A percentile compares a stretch with the other conserved stretches of the same genome.
phyloP scores from a whole-genome alignment of 2,329 filamentous ascomycete genomes.

The Colletotrichum acutatum region DNA sequence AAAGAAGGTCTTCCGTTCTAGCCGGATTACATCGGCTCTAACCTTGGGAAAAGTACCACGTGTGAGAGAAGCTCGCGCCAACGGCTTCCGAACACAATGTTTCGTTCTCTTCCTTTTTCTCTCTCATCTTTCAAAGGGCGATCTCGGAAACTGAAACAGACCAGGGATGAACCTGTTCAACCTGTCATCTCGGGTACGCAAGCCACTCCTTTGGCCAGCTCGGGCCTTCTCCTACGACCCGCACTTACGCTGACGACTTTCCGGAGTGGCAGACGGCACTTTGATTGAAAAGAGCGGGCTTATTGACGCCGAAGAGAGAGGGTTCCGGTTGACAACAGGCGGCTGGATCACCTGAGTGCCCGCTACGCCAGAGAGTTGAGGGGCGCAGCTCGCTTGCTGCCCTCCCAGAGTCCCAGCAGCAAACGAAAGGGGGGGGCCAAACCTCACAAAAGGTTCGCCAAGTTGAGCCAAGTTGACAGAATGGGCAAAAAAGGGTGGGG shows the following conservation, averaged over 20 bases:
- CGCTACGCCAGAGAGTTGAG: neutral
- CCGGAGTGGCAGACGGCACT: neutral
- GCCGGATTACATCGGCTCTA: no score
- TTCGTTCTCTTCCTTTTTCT: neutral
- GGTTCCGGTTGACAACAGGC: no score
- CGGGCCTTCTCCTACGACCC: neutral
- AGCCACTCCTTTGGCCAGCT: neutral
- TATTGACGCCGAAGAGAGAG: neutral
- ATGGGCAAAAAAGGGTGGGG: constrained; percentile 12
- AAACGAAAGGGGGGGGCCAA: neutral
- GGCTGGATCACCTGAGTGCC: neutral
- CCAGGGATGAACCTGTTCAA: neutral
- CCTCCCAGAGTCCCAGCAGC: neutral
- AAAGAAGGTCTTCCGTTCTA: neutral
- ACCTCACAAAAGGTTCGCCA: neutral
- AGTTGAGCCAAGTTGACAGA: constrained; percentile 11
- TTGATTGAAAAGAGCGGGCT: neutral
- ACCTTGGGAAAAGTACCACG: neutral
- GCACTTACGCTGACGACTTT: neutral
- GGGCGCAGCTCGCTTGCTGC: neutral
- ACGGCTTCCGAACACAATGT: neutral
- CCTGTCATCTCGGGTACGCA: neutral
- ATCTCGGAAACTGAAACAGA: neutral
- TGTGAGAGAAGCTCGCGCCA: neutral
- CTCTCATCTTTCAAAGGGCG: no score